phyloP scores from a whole-genome alignment of 768 basidiomycete genomes.

The Gymnopilus dilepis region DNA sequence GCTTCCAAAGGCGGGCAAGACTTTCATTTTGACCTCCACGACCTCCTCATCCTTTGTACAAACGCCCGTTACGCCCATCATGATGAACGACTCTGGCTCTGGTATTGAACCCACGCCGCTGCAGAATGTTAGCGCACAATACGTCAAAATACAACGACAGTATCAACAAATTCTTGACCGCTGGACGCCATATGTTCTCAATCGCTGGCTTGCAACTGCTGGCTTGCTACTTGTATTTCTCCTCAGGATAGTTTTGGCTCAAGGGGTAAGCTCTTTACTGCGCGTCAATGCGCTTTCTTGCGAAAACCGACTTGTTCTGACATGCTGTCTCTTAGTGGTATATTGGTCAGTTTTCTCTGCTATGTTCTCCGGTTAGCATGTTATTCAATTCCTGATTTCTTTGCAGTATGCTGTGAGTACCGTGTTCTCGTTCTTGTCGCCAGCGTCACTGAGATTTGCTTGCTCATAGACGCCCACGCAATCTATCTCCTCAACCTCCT shows the following conservation, averaged over 20 bases:
- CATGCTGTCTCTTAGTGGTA: conserved; percentile 69
- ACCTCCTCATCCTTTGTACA: conserved; percentile 12
- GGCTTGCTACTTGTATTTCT: conserved; percentile 78
- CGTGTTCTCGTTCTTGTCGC: not conserved
- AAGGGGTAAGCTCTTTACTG: conserved; percentile 71
- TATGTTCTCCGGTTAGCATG: not conserved
- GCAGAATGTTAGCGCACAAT: conserved; percentile 52
- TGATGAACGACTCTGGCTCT: conserved; percentile 57
- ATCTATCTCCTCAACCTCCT: conserved; percentile 97
- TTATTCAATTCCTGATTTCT: not conserved
- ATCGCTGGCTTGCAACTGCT: conserved; percentile 85
- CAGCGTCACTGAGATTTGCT: not conserved
- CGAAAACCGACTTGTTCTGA: conserved; percentile 18
- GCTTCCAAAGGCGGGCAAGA: conserved; percentile 19
- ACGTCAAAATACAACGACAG: conserved; percentile 65
- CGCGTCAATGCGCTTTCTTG: not conserved
- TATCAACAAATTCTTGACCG: conserved; percentile 93
- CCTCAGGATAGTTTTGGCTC: conserved; percentile 83
- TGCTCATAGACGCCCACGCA: conserved; percentile 75
- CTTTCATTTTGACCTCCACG: conserved; percentile 22
- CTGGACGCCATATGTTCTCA: conserved; percentile 86
- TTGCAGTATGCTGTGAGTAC: conserved; percentile 71
- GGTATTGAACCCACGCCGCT: conserved; percentile 51
- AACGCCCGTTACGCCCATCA: conserved; percentile 37
- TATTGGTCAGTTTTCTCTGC: conserved; percentile 68